These are phyloP conservation scores for Cucumis melo DNA, from an alignment of 306 rosid species.

Conservation along the genomic window DNA sequence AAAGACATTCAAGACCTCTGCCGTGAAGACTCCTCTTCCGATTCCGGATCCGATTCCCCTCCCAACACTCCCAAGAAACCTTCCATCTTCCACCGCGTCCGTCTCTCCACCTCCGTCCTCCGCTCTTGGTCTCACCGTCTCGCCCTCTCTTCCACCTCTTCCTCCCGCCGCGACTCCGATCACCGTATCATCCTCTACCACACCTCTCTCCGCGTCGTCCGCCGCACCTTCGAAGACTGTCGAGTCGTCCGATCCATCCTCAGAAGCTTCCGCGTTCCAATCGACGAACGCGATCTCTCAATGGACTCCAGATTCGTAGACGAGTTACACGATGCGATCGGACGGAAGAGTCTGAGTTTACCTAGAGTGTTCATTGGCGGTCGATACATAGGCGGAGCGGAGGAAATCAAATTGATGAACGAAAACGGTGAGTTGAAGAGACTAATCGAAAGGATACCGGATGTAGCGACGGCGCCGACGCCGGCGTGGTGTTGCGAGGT, in stretches of 20 bases:
- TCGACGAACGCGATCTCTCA: constrained; percentile 82
- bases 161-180: constrained; percentile 14
- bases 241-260: constrained; percentile 49
- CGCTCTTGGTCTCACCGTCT: constrained; percentile 23
- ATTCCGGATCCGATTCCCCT: constrained; percentile 12
- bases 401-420: constrained; percentile 39
- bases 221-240: constrained; percentile 71
- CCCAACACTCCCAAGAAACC: constrained; percentile 34
- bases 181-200: constrained; percentile 42
- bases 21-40: constrained; percentile 9
- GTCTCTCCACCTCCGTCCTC: constrained; percentile 31
- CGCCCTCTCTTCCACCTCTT: not conserved
- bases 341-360: constrained; percentile 22
- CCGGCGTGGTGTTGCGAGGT: constrained; percentile 20
- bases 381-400: constrained; percentile 45
- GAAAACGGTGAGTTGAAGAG: constrained; percentile 52
- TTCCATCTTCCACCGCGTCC: constrained; percentile 47
- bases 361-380: constrained; percentile 70
- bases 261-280: constrained; percentile 30
- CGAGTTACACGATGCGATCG: constrained; percentile 41
- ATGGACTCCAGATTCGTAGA: constrained; percentile 41
- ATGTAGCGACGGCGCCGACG: constrained; percentile 8
- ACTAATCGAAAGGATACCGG: constrained; percentile 45
- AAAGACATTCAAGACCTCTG: constrained; percentile 55
- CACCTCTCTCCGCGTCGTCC: constrained; percentile 79